A percentile compares a stretch with the other conserved stretches of the same genome.
Evolutionary conservation across 1,284 basidiomycete genomes (phyloP).

Genomic region (Moesziomyces antarcticus): DNA sequence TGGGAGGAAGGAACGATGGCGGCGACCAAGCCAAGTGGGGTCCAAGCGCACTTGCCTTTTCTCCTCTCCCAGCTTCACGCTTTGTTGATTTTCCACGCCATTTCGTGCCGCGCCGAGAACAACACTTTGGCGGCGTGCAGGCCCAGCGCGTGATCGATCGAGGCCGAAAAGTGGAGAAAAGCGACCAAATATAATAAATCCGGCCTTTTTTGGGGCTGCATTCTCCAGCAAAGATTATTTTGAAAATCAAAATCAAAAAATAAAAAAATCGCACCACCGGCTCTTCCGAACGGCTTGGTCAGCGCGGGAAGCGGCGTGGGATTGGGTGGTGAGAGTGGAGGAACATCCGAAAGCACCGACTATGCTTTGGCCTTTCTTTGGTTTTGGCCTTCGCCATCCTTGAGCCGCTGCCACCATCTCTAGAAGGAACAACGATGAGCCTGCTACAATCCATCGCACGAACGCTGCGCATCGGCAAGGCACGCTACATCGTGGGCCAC

Average conservation of each 20-base stretch:
- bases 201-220: background rate
- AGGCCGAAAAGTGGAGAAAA: too few species aligned
- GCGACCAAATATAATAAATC: background rate
- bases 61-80: background rate
- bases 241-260: too few species aligned
- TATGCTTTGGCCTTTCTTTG: too few species aligned
- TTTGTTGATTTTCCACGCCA: constrained; percentile 27
- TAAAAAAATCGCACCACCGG: too few species aligned
- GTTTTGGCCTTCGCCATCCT: too few species aligned
- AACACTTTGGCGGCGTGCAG: constrained; percentile 13
- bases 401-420: too few species aligned
- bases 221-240: constrained; percentile 1
- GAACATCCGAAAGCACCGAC: too few species aligned
- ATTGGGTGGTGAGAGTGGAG: too few species aligned
- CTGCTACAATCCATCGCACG: constrained; percentile 22
- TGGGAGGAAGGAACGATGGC: background rate
- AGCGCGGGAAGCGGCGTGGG: constrained; percentile 1
- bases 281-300: constrained; percentile 11
- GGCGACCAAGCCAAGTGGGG: too few species aligned
- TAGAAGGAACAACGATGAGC: constrained; percentile 6
- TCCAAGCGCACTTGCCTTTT: background rate
- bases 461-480: constrained; percentile 51
- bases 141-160: too few species aligned
- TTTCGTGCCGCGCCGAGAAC: constrained; percentile 9
- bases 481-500: constrained; percentile 53